Evolutionary conservation across 148 eudicot species (phyloP).

Genomic region (Arbutus unedo): DNA sequence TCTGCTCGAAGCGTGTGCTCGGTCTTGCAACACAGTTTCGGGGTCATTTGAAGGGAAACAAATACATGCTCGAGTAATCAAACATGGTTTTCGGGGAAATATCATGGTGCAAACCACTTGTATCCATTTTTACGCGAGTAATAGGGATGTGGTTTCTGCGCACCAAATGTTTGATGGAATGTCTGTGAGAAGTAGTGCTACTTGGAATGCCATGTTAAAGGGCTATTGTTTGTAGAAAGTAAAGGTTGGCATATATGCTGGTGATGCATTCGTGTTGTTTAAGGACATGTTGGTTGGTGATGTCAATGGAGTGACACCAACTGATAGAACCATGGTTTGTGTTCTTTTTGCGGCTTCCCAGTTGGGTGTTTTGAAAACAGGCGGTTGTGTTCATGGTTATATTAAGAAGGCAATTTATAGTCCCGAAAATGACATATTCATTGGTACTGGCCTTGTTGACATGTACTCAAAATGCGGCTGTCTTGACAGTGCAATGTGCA

Average conservation of each 20-base stretch:
- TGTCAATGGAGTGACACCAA: slow-evolving; percentile 23
- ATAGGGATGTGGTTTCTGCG: slow-evolving; percentile 30
- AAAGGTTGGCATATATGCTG: slow-evolving; percentile 19
- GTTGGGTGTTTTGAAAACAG: slow-evolving; percentile 42
- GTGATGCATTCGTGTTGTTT: slow-evolving; percentile 32
- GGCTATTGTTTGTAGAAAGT: slow-evolving; percentile 49
- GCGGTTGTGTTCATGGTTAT: slow-evolving; percentile 54
- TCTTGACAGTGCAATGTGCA: slow-evolving; percentile 32
- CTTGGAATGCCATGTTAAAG: slow-evolving; percentile 65
- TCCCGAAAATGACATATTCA: slow-evolving; percentile 41
- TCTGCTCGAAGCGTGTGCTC: slow-evolving; percentile 59
- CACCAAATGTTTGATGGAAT: slow-evolving; percentile 61
- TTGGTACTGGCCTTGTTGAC: slow-evolving; percentile 58
- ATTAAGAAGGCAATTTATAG: slow-evolving; percentile 30
- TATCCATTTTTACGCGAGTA: slow-evolving; percentile 50
- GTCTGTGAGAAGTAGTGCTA: slow-evolving; percentile 37
- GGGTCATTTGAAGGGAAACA: slow-evolving; percentile 49
- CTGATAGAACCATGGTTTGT: slow-evolving; percentile 47
- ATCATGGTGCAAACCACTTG: slow-evolving; percentile 41
- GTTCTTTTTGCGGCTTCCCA: slow-evolving; percentile 52
- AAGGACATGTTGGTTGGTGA: slow-evolving; percentile 38
- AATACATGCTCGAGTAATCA: slow-evolving; percentile 38
- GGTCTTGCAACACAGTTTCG: slow-evolving; percentile 21
- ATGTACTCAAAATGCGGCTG: slow-evolving; percentile 69
- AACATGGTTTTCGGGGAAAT: slow-evolving; percentile 31